Evolutionary conservation across 108 stramenopile genomes (phyloP), one percentile per base, ranked within the genome.

Genomic region (Epithemia pelagica): DNA sequence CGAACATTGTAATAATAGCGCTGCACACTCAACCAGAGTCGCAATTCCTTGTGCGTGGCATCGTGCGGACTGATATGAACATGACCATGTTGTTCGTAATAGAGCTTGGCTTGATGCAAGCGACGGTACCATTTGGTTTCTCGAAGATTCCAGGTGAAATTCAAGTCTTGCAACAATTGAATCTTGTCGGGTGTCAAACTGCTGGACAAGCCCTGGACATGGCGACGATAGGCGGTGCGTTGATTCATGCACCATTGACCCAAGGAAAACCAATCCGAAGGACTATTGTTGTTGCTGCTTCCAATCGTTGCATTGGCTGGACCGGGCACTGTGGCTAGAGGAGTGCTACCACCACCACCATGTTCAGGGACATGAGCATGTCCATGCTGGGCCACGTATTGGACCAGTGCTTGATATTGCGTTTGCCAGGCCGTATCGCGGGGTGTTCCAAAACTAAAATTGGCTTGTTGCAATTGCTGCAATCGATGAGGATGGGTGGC

Each of bases 201-300:
- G 10, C 63, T 72, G 27, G 46, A 23, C 23, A 57, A 54, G 30
- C 77, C 79, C 19, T 70, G 54, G 10, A 65, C n/a, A 51, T 70
- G 57, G 21, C 55, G 58, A 46, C 72, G 62, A 54, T 85, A 79
- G 20, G 62, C 53, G 23, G 74, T 71, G 0, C 84, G 72, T 67
- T 79, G 80, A 58, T 79, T 81, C 75, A 74, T 77, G 29, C 71
- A 72, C 84, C 84, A 85, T 25, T 69, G 70, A 24, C 84, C 80
- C 20, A 85, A 32, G 21, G 61, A 28, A 15, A 46, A 46, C 37
- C 10, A 10, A 15, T 46, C 37, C 37, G n/a, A 7, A 7, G 7
- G 18, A 3, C 5, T 57, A 7, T 57, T 21, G n/a, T 57, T 57
- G 56, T 23, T 26, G 18, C 52, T 18, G 19, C 10, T 52, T 19